These are phyloP conservation scores for Trichoderma atroviride DNA, from an alignment of 2,329 filamentous ascomycete genomes.

Conservation along the genomic window DNA sequence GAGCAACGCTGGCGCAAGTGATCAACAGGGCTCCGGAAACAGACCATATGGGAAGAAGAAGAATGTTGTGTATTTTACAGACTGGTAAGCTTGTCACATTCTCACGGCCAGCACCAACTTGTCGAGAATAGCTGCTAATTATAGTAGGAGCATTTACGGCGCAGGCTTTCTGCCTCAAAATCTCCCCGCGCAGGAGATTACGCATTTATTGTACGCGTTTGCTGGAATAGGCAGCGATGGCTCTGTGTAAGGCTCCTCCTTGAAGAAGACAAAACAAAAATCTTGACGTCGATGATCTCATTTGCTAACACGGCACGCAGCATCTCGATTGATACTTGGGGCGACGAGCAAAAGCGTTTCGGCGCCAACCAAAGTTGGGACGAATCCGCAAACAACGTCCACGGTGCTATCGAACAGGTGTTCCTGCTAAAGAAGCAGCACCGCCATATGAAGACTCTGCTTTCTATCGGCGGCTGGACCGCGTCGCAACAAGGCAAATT, in stretches of 20 bases:
- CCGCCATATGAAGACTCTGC: conserved; percentile 74
- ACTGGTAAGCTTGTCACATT: conserved; percentile 54
- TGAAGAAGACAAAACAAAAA: accelerated
- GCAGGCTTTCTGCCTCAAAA: conserved; percentile 72
- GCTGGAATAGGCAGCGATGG: conserved; percentile 51
- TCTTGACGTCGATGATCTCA: too few species aligned
- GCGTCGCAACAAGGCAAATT: conserved; percentile 67
- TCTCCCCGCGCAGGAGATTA: conserved; percentile 68
- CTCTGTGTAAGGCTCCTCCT: conserved; percentile 45
- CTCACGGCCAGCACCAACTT: conserved; percentile 68
- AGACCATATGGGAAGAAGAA: conserved; percentile 14
- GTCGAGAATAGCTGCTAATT: conserved; percentile 37
- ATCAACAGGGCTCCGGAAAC: not conserved
- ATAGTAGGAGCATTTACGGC: conserved; percentile 63
- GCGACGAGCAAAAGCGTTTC: conserved; percentile 62
- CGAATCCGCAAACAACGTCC: conserved; percentile 60
- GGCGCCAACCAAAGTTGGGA: not conserved
- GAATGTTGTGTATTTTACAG: conserved; percentile 58
- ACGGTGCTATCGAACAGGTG: conserved; percentile 78
- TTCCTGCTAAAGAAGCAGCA: conserved; percentile 75
- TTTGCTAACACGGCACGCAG: not conserved
- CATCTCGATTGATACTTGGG: conserved; percentile 38
- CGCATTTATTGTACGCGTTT: conserved; percentile 70
- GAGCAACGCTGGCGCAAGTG: not conserved
- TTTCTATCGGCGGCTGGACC: conserved; percentile 82